These are phyloP conservation scores for Candida dajiaensis DNA, from an alignment of 805 yeast species.

Conservation along the genomic window DNA sequence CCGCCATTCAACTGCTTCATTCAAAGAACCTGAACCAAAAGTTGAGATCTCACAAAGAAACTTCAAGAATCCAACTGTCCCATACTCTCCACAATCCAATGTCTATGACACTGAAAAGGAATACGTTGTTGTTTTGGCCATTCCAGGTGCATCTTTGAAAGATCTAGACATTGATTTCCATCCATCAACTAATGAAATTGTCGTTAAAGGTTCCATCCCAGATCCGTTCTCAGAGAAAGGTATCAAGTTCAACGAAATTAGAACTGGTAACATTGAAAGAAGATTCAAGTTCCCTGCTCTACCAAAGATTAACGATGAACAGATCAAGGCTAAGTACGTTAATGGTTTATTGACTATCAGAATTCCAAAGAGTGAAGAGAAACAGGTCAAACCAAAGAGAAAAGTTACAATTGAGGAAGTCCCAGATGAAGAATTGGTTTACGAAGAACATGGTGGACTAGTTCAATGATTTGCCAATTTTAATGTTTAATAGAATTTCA, in stretches of 20 bases:
- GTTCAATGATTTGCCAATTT: not conserved
- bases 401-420: conserved; percentile 42
- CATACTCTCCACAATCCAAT: conserved; percentile 55
- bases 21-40: conserved; percentile 23
- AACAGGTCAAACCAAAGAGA: conserved; percentile 34
- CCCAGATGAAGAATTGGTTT: conserved; percentile 42
- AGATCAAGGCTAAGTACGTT: conserved; percentile 45
- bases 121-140: conserved; percentile 43
- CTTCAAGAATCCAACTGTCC: conserved; percentile 28
- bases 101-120: conserved; percentile 44
- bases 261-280: conserved; percentile 54
- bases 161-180: conserved; percentile 53
- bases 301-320: conserved; percentile 47
- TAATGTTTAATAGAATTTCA: not conserved
- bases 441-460: conserved; percentile 28
- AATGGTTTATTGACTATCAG: conserved; percentile 50
- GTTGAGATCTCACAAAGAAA: conserved; percentile 23
- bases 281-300: conserved; percentile 47
- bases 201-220: conserved; percentile 41
- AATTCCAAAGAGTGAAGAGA: conserved; percentile 39
- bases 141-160: conserved; percentile 54
- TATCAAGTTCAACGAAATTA: conserved; percentile 45
- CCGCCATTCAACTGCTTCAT: conserved; percentile 20
- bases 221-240: conserved; percentile 13
- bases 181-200: conserved; percentile 48